Conservation (phyloP, 2,329 filamentous ascomycete species). For the Didymella segeticola region DNA sequence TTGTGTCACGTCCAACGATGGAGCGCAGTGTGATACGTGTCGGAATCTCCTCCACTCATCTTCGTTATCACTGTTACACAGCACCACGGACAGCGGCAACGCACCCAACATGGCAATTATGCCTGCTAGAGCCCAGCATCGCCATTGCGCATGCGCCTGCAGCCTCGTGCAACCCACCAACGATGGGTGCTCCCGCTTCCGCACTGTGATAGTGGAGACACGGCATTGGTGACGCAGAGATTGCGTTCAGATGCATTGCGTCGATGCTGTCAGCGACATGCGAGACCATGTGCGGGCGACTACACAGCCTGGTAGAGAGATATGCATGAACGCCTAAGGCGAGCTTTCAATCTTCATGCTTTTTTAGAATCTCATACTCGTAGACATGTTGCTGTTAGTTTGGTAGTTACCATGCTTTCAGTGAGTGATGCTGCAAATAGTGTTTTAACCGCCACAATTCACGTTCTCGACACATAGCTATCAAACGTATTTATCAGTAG, state of each 20-base stretch:
- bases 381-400: neutral
- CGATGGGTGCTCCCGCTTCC: constrained; percentile 13
- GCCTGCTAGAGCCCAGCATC: neutral
- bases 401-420: neutral
- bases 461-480: too few relatives aligned
- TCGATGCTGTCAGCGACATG: constrained; percentile 9
- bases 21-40: too few relatives aligned
- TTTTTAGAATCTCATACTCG: neutral
- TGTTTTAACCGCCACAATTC: too few relatives aligned
- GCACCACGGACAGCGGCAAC: constrained; percentile 19
- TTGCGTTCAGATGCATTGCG: constrained; percentile 7
- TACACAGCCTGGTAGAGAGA: neutral
- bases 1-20: neutral
- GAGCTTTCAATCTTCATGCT: constrained; percentile 21
- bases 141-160: constrained; percentile 9
- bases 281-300: constrained; percentile 5
- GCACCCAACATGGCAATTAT: neutral
- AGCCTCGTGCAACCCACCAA: constrained; percentile 8
- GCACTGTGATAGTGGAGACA: constrained; percentile 3
- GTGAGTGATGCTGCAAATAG: too few relatives aligned
- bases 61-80: constrained; percentile 18
- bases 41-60: constrained; percentile 5
- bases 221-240: constrained; percentile 7
- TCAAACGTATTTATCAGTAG: too few relatives aligned
- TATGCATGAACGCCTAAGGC: constrained; percentile 14